Evolutionary conservation across 176 grass and related monocot species (phyloP).

Genomic region (Hordeum marinum): DNA sequence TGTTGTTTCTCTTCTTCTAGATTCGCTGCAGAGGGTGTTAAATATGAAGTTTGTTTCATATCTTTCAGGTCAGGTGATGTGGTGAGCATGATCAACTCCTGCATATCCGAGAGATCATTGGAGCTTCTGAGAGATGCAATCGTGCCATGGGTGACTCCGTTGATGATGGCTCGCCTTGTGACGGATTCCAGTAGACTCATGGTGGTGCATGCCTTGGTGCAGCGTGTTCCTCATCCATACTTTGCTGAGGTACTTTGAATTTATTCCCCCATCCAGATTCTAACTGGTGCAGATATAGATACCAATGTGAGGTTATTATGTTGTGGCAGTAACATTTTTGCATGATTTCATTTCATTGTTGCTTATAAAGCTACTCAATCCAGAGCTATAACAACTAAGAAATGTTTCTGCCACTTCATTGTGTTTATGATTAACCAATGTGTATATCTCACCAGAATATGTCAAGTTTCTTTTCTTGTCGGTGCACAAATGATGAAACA

Average conservation of each 20-base stretch:
- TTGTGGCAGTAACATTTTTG: not conserved
- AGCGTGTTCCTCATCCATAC: not conserved
- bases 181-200: not conserved
- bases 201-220: constrained; percentile 2
- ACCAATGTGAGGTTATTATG: not conserved
- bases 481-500: not conserved
- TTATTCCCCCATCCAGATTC: not conserved
- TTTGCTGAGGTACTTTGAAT: not conserved
- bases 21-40: not conserved
- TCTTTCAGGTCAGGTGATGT: constrained; percentile 2
- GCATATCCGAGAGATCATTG: not conserved
- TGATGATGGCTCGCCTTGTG: not conserved
- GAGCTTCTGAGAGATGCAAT: not conserved
- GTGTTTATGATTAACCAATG: not conserved
- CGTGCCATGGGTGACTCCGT: not conserved
- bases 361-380: not conserved
- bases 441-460: not conserved
- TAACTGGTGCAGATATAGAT: not conserved
- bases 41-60: not conserved
- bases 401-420: not conserved
- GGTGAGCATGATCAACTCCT: not conserved
- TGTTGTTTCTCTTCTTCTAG: not conserved
- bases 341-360: not conserved
- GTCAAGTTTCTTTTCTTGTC: not conserved
- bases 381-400: not conserved